Conservation (phyloP, 352 stramenopile species). For the Thalassiosira ordinaria region DNA sequence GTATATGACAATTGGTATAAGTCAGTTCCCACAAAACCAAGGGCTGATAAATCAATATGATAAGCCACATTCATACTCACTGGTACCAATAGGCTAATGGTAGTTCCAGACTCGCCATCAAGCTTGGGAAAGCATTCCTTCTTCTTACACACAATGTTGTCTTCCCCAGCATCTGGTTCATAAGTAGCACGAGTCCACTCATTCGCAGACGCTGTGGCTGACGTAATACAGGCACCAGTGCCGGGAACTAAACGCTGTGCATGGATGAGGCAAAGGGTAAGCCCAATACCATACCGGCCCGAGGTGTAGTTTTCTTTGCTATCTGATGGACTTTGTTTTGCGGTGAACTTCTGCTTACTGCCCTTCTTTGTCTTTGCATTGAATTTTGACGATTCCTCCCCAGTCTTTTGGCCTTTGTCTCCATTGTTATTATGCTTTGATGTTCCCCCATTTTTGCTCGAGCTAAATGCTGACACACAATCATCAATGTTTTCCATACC, state of each 20-base stretch:
- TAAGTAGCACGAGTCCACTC: conserved; percentile 59
- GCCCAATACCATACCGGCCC: conserved; percentile 78
- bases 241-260: conserved; percentile 76
- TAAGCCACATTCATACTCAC: conserved; percentile 56
- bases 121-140: conserved; percentile 53
- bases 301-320: conserved; percentile 56
- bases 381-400: conserved; percentile 10
- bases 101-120: conserved; percentile 67
- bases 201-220: conserved; percentile 42
- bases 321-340: not conserved
- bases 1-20: conserved; percentile 15
- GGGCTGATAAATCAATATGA: too few relatives aligned
- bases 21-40: not conserved
- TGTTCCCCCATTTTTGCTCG: conserved; percentile 50
- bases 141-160: conserved; percentile 68
- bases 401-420: not conserved
- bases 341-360: conserved; percentile 16
- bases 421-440: conserved; percentile 24
- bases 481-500: conserved; percentile 81
- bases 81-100: conserved; percentile 74
- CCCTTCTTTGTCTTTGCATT: conserved; percentile 13
- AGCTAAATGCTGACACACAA: conserved; percentile 78
- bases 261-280: conserved; percentile 84
- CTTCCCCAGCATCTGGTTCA: conserved; percentile 66
- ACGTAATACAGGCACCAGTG: conserved; percentile 69